Conservation (phyloP, 169 alveolate species). For the Eimeria mitis region DNA sequence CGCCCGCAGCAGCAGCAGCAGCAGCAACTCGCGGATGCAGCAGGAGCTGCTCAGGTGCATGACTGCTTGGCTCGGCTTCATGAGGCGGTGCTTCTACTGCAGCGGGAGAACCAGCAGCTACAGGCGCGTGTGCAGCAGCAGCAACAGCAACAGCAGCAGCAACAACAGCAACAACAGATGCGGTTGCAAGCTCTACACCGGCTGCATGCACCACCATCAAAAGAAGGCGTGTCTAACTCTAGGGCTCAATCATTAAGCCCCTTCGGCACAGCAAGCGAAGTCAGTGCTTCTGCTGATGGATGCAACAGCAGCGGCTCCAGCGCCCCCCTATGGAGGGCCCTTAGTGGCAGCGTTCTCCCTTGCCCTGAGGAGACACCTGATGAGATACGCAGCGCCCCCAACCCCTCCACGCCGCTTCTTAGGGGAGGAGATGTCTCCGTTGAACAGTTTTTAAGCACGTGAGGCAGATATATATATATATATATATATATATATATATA, state of each 20-base stretch:
- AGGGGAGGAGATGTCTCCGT: conserved; percentile 43
- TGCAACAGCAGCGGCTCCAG: conserved; percentile 29
- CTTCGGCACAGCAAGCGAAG: conserved; percentile 33
- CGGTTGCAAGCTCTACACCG: conserved; percentile 7
- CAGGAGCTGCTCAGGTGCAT: conserved; percentile 56
- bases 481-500: too few species aligned
- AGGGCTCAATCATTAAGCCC: conserved; percentile 50
- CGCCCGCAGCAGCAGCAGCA: conserved; percentile 43
- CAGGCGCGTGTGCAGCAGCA: conserved; percentile 47
- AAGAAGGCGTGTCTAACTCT: conserved; percentile 6
- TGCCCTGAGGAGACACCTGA: conserved; percentile 46
- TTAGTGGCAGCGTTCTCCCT: conserved; percentile 38
- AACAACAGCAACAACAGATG: conserved; percentile 48
- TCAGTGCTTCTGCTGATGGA: conserved; percentile 30
- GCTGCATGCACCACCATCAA: conserved; percentile 11
- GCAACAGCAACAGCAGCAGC: conserved; percentile 69
- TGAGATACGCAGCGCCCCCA: conserved; percentile 73
- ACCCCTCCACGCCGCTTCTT: conserved; percentile 72
- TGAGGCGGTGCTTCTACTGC: conserved; percentile 35
- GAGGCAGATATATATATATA: neutral
- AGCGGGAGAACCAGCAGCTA: conserved; percentile 55
- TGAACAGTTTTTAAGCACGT: conserved; percentile 54
- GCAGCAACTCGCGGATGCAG: conserved; percentile 40
- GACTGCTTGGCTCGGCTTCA: conserved; percentile 32
- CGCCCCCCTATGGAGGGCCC: conserved; percentile 50